Conservation (phyloP, 2,329 filamentous ascomycete species). For the Scedosporium minutisporum region DNA sequence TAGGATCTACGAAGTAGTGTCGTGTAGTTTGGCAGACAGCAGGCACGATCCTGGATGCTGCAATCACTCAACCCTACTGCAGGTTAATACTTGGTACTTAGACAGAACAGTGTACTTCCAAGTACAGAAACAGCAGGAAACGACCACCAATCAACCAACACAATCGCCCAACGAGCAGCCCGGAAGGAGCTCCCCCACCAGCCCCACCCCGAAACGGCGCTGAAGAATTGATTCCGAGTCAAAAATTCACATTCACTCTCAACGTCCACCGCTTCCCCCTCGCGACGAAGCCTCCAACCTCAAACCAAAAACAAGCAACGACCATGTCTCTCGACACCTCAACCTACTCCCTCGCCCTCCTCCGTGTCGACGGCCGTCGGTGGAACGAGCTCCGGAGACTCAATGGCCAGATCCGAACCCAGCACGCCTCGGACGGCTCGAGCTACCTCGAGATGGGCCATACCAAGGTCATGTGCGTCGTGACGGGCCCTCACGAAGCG, state of each 20-base stretch:
- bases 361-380: constrained; percentile 73
- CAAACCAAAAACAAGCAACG: not conserved
- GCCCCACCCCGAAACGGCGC: not conserved
- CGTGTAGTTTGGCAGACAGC: too few relatives aligned
- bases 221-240: not conserved
- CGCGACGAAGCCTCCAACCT: not conserved
- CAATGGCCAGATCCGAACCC: constrained; percentile 82
- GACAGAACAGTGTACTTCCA: too few relatives aligned
- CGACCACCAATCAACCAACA: not conserved
- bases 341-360: constrained; percentile 76
- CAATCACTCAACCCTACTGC: too few relatives aligned
- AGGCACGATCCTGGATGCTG: too few relatives aligned
- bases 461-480: constrained; percentile 90
- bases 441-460: constrained; percentile 95
- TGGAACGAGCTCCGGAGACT: constrained; percentile 96
- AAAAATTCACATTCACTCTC: not conserved
- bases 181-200: not conserved
- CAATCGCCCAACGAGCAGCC: not conserved
- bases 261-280: not conserved
- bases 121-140: not conserved
- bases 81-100: too few relatives aligned
- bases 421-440: constrained; percentile 85
- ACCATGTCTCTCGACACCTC: constrained; percentile 93
- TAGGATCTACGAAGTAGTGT: too few relatives aligned
- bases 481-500: constrained; percentile 71